Base-by-base conservation (phyloP, 2,329 filamentous ascomycete species). In the Exutisphaerella laricina region DNA sequence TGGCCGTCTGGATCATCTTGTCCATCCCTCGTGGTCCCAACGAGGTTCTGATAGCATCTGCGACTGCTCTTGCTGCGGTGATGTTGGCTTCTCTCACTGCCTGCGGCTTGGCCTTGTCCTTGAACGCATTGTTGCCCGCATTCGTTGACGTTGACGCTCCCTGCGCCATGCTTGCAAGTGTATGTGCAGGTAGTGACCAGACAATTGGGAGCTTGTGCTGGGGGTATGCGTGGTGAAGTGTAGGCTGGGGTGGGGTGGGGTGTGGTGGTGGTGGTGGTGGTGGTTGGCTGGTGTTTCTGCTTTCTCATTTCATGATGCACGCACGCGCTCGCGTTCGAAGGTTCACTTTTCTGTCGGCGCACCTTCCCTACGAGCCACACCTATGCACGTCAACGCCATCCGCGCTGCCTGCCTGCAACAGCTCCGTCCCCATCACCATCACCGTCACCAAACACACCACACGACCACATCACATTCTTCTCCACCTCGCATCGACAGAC, bases 1-100 rank as follows among this genome's bases (percentile, higher is more conserved):
- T 95, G 66, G 88, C 86, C 48, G 85, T 94, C 75, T 94, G 85
- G 60, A 98, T 97, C 89, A 96, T 96, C 76, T 96, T 96, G 74
- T 96, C 89, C 89, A 96, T 56, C 64, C 92, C 92, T 69, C 92
- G 82, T 55, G 92, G 92, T 53, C 92, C 92, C 56, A 98, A 77
- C 50, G 92, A 97, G 66, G 90, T 97, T 75, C 92, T 79, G 66
- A 98, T 94, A 57, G 92, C 92, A 79, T 98, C 92, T 66, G 92
- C 85, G 63, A 98, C 90, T 65, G 92, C 92, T 87, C 90, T 81
- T 59, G 92, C 92, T 58, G 92, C 92, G 63, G 95, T 85, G 69
- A 98, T 97, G 72, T 98, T 98, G 63, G 87, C 86, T 54, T 86
- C 89, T 58, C 92, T 85, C 55, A 98, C 92, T 55, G 92, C 92